Percentiles rank a stretch among this genome's conserved stretches.
Evolutionary conservation across 805 yeast genomes (phyloP).

Genomic region (Helenozyma baotianmanensis): DNA sequence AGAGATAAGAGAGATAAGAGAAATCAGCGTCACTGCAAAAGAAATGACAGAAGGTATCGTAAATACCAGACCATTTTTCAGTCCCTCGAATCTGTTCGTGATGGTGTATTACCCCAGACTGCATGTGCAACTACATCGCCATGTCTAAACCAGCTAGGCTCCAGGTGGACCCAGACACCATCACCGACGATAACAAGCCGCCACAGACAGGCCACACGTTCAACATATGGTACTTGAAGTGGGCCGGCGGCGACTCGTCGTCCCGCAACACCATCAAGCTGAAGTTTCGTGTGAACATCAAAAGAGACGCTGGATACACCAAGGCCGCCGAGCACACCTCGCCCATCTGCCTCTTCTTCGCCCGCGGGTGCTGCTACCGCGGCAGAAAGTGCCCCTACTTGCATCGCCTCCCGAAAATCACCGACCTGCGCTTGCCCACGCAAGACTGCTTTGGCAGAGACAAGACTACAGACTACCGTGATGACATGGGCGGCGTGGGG

Average conservation of each 20-base stretch:
- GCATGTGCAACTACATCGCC: too few species aligned
- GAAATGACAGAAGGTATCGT: too few species aligned
- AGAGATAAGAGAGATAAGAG: too few species aligned
- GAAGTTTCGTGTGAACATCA: slow-evolving; percentile 57
- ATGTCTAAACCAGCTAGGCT: slow-evolving; percentile 76
- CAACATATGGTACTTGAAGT: slow-evolving; percentile 83
- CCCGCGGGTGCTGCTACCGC: slow-evolving; percentile 79
- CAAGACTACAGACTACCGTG: slow-evolving; percentile 73
- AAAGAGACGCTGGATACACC: slow-evolving; percentile 71
- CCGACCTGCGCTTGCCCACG: slow-evolving; percentile 57
- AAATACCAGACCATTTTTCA: too few species aligned
- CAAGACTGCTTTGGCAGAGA: slow-evolving; percentile 93
- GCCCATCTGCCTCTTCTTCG: slow-evolving; percentile 76
- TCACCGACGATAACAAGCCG: slow-evolving; percentile 59
- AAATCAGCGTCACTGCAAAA: too few species aligned
- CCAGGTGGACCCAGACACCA: slow-evolving; percentile 61
- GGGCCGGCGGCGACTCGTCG: slow-evolving; percentile 72
- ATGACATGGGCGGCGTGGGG: slow-evolving; percentile 95
- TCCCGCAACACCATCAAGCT: slow-evolving; percentile 41
- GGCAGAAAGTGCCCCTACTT: slow-evolving; percentile 74
- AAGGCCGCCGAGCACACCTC: slow-evolving; percentile 48
- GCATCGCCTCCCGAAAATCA: slow-evolving; percentile 66
- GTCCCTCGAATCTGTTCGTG: too few species aligned
- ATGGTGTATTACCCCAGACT: too few species aligned
- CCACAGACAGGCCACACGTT: slow-evolving; percentile 77